A percentile compares a stretch with the other conserved stretches of the same genome.
Conservation (phyloP, 2,329 filamentous ascomycete genomes). For the Penicillium sp. region DNA sequence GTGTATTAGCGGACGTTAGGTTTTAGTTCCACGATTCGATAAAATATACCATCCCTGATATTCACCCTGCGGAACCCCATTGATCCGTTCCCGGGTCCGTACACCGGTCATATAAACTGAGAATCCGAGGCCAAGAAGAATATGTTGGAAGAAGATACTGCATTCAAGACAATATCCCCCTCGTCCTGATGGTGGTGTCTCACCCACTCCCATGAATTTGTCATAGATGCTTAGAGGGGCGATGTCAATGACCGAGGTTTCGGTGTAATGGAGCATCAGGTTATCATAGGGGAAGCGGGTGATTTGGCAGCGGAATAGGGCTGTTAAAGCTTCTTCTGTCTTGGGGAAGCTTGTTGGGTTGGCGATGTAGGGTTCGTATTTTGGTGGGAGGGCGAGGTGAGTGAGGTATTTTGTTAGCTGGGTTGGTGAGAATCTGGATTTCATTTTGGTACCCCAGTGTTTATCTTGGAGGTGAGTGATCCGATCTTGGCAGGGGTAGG, state of each 20-base stretch:
- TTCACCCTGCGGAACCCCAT: slow-evolving; percentile 30
- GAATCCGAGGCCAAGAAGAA: slow-evolving; percentile 55
- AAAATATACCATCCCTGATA: slow-evolving; percentile 24
- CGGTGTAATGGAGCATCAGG: slow-evolving; percentile 54
- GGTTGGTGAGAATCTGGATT: slow-evolving; percentile 27
- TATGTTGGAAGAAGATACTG: slow-evolving; percentile 55
- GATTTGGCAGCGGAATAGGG: slow-evolving; percentile 45
- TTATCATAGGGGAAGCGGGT: slow-evolving; percentile 58
- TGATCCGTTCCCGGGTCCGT: slow-evolving; percentile 36
- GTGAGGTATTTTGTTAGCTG: slow-evolving; percentile 35
- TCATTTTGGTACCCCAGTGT: neutral
- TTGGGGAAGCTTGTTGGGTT: slow-evolving; percentile 26
- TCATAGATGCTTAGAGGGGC: slow-evolving; percentile 50
- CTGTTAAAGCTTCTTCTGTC: slow-evolving; percentile 44
- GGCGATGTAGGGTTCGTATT: slow-evolving; percentile 19
- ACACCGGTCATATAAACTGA: slow-evolving; percentile 54
- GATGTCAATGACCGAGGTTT: slow-evolving; percentile 43
- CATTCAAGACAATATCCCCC: slow-evolving; percentile 65
- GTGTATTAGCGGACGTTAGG: neutral
- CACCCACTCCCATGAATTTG: slow-evolving; percentile 46
- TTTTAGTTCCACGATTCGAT: neutral
- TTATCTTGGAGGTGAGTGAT: neutral
- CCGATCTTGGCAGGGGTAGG: no score
- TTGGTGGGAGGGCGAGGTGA: slow-evolving; percentile 31
- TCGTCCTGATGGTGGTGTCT: slow-evolving; percentile 31